Evolutionary conservation across 176 grass and related monocot species (phyloP), one percentile per base, ranked within the genome.

Genomic region (Tillandsia fasciculata): DNA sequence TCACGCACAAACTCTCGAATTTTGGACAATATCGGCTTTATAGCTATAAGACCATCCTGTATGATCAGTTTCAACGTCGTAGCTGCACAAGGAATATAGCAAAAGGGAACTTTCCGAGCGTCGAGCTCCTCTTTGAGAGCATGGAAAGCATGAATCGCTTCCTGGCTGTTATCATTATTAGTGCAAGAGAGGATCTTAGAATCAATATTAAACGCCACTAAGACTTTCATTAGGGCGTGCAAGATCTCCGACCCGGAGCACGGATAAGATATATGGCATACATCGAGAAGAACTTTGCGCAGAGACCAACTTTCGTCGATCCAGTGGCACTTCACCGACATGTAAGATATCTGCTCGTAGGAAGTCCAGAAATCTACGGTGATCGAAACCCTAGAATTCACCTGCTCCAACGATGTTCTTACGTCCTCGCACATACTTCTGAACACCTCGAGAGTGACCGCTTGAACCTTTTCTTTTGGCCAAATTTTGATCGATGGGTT

Each of bases 261-360:
- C 12, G 87, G 87, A 73, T 81, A 88, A 24, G 77, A 81, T 50
- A 99, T 79, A 68, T 83, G 87, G 74, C 82, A 87, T 7, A 99
- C 85, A 64, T 99, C 87, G 24, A 99, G 86, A 70, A 99, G 72
- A 63, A 90, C 28, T 73, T 86, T 93, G 74, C 84, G 84, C 1
- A 80, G 79, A 23, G 74, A 78, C 94, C 94, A 99, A 8, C 47
- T 83, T 18, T 90, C 94, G 72, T 99, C 89, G 48, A 99, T 93
- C 94, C 84, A 99, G 74, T 99, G 84, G 70, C 94, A 74, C 66
- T 84, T 99, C 7, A 99, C 80, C 1, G 94, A 99, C 87, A 99
- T 82, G 82, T 93, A 99, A 66, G 78, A 47, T 20, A 90, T 72
- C 65, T 99, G 80, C 79, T 93, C 89, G 2, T 77, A 90, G 11